Percentiles rank a stretch among this genome's conserved stretches.
Evolutionary conservation across 176 grass and related monocot species (phyloP).

Genomic region (Dactylis glomerata): DNA sequence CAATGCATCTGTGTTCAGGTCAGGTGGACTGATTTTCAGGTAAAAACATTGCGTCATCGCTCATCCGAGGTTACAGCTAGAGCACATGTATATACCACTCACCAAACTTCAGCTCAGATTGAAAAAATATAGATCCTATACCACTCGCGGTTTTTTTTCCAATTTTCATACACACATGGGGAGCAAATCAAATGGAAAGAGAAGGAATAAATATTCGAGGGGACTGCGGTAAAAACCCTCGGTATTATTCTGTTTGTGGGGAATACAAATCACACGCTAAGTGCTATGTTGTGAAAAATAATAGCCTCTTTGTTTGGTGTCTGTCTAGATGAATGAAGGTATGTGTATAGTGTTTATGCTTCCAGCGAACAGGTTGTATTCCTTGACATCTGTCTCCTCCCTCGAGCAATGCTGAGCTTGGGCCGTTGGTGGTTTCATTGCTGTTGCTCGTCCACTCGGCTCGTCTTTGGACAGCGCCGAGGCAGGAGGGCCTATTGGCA

Average conservation of each 20-base stretch:
- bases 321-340: conserved; percentile 69
- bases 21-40: not conserved
- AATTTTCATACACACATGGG: conserved; percentile 40
- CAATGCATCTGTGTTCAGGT: not conserved
- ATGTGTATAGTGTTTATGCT: conserved; percentile 33
- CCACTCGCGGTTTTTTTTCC: conserved; percentile 47
- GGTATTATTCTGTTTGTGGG: conserved; percentile 39
- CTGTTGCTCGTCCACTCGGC: conserved; percentile 23
- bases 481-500: conserved; percentile 51
- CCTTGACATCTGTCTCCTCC: conserved; percentile 63
- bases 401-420: conserved; percentile 51
- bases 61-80: not conserved
- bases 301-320: conserved; percentile 10
- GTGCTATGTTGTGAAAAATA: conserved; percentile 21
- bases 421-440: not conserved
- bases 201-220: conserved; percentile 47
- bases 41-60: not conserved
- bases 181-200: conserved; percentile 28
- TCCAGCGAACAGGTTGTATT: conserved; percentile 75
- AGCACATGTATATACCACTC: not conserved
- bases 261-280: conserved; percentile 46
- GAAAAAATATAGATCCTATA: conserved; percentile 34
- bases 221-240: conserved; percentile 38
- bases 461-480: conserved; percentile 39
- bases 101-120: not conserved